Base-by-base conservation (phyloP, 495 filamentous ascomycete species). In the Cudoniella acicularis region DNA sequence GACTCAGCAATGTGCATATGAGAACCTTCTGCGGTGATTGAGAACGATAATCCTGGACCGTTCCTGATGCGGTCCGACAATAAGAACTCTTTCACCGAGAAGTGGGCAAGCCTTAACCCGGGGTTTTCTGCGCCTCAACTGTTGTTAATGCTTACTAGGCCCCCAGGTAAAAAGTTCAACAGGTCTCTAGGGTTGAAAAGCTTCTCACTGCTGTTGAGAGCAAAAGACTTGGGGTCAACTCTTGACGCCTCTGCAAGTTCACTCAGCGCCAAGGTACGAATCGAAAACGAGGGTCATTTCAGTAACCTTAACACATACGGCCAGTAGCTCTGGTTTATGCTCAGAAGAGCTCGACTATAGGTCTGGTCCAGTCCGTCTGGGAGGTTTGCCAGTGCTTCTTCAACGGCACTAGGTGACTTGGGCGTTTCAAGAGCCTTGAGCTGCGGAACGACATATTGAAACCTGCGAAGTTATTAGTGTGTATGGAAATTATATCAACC, bases 381-480 rank as follows among this genome's bases (percentile, higher is more conserved):
- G 3, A 74, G 58, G 1, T 67, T 63, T 21, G 27, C 24, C 2
- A 75, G 59, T 0, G 66, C 64, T 20, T 61, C 42, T 22, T 59
- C 49, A 26, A 75, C 52, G 2, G 42, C 46, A 0, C 40, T 17
- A 18, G 52, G 56, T 50, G 69, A 59, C 41, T 45, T 45, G 62
- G 66, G 72, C 2, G 67, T 56, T 10, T 63, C 57, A 1, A 75
- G 64, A 2, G 18, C 47, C 43, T 71, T 57, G n/a, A 77, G 59
- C 54, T 77, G 74, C 42, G 70, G 76, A 2, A 59, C 57, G 11
- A 68, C 70, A 66, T 70, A 76, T 50, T 73, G 69, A 56, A 76
- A 76, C 52, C 48, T 62, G 21, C n/a, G n/a, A n/a, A n/a, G n/a
- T n/a, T n/a, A n/a, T n/a, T n/a, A n/a, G n/a, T n/a, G n/a, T n/a